These are phyloP conservation scores for Cinchona pubescens DNA, from an alignment of 257 asterid genomes.

Conservation along the genomic window DNA sequence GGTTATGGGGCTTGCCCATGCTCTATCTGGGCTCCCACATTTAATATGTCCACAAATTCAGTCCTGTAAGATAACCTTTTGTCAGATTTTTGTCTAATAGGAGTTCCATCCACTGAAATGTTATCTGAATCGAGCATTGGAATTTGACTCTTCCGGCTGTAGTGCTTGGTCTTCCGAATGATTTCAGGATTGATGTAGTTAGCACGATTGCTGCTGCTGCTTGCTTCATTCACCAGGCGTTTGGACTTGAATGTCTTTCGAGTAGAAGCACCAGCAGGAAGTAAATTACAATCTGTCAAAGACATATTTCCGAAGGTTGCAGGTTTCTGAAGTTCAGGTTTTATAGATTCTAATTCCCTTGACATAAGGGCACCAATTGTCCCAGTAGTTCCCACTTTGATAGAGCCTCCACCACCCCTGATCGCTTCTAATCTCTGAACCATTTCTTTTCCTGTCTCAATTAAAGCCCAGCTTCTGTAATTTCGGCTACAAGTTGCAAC, in stretches of 20 bases:
- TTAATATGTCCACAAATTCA: constrained; percentile 73
- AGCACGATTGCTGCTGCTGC: constrained; percentile 41
- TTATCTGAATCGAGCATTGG: constrained; percentile 64
- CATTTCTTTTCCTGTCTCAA: constrained; percentile 33
- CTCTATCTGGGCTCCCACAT: constrained; percentile 57
- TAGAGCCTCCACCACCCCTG: constrained; percentile 75
- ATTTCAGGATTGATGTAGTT: constrained; percentile 30
- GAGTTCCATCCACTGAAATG: constrained; percentile 53
- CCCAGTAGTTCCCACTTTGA: constrained; percentile 78
- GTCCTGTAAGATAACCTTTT: constrained; percentile 46
- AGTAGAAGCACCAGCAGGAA: constrained; percentile 27
- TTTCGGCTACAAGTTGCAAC: background rate
- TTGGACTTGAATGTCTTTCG: constrained; percentile 35
- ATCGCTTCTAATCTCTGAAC: constrained; percentile 61
- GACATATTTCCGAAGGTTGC: constrained; percentile 13
- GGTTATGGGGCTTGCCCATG: constrained; percentile 55
- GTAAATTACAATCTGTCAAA: constrained; percentile 23
- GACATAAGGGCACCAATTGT: constrained; percentile 77
- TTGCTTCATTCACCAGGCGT: constrained; percentile 39
- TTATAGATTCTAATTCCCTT: constrained; percentile 55
- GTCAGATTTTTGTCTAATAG: constrained; percentile 45
- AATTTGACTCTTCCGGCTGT: constrained; percentile 38
- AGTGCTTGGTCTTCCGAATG: constrained; percentile 41
- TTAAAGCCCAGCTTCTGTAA: background rate
- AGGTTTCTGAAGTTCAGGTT: constrained; percentile 35